A percentile compares a stretch with the other conserved stretches of the same genome.
Conservation (phyloP, 78 protist genomes). For the Speleostelium caveatum region DNA sequence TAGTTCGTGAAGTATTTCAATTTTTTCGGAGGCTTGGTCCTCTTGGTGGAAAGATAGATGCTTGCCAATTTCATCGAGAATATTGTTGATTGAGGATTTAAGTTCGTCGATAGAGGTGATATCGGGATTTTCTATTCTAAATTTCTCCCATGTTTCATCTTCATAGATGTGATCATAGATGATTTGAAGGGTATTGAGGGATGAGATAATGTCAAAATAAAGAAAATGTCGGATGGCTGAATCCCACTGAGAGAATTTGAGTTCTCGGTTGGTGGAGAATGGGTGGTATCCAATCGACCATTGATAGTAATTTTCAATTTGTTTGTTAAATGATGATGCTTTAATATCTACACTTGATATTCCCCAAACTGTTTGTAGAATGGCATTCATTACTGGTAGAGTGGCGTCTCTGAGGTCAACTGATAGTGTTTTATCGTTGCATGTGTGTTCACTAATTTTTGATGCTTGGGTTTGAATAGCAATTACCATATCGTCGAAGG, state of each 20-base stretch:
- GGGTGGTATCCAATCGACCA: slow-evolving; percentile 34
- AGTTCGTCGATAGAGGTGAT: slow-evolving; percentile 1
- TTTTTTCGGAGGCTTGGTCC: neutral
- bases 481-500: slow-evolving; percentile 57
- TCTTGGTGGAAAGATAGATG: slow-evolving; percentile 23
- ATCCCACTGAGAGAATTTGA: slow-evolving; percentile 53
- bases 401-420: slow-evolving; percentile 56
- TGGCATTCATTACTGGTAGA: slow-evolving; percentile 28
- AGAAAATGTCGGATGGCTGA: slow-evolving; percentile 29
- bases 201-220: slow-evolving; percentile 17
- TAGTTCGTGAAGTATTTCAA: neutral
- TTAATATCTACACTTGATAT: neutral
- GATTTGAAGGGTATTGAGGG: slow-evolving; percentile 9
- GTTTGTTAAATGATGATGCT: neutral
- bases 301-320: slow-evolving; percentile 30
- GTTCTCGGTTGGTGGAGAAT: slow-evolving; percentile 17
- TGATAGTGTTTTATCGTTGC: slow-evolving; percentile 12
- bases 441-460: slow-evolving; percentile 15
- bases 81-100: neutral
- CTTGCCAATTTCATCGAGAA: neutral
- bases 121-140: slow-evolving; percentile 4
- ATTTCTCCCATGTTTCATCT: slow-evolving; percentile 76
- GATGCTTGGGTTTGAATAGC: slow-evolving; percentile 68
- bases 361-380: slow-evolving; percentile 52
- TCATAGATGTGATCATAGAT: slow-evolving; percentile 41